These are phyloP conservation scores for Pseudocercospora fijiensis DNA, from an alignment of 2,329 filamentous ascomycete species.

Conservation along the genomic window DNA sequence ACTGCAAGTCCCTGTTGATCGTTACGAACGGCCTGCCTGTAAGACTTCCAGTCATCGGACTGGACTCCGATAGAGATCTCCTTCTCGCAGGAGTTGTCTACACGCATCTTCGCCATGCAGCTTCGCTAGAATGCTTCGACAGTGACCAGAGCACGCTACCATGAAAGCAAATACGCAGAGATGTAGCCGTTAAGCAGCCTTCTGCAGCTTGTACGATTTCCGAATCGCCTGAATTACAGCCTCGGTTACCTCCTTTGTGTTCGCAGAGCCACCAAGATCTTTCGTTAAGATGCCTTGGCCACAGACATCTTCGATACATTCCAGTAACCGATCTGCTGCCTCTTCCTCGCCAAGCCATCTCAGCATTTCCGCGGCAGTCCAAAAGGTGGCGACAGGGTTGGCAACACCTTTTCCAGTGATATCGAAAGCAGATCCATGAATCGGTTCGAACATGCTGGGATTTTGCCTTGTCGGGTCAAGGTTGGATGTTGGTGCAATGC, in stretches of 20 bases:
- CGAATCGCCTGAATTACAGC: conserved; percentile 45
- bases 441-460: conserved; percentile 63
- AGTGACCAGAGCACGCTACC: too few relatives aligned
- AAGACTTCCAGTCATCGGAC: background rate
- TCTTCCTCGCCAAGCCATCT: conserved; percentile 57
- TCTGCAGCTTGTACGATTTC: conserved; percentile 17
- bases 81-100: too few relatives aligned
- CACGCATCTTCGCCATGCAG: too few relatives aligned
- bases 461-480: conserved; percentile 62
- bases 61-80: too few relatives aligned
- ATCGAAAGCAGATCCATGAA: conserved; percentile 57
- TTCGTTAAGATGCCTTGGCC: conserved; percentile 54
- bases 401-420: conserved; percentile 61
- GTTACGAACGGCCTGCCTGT: background rate
- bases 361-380: conserved; percentile 60
- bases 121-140: too few relatives aligned
- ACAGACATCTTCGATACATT: conserved; percentile 55
- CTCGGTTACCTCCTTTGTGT: conserved; percentile 46
- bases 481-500: conserved; percentile 69
- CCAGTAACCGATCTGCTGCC: conserved; percentile 52
- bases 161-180: background rate
- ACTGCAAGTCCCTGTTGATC: background rate
- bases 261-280: conserved; percentile 53
- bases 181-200: conserved; percentile 3
- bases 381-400: conserved; percentile 60